These are phyloP conservation scores for Collybiopsis luxurians DNA, from an alignment of 768 basidiomycete species.

Conservation along the genomic window DNA sequence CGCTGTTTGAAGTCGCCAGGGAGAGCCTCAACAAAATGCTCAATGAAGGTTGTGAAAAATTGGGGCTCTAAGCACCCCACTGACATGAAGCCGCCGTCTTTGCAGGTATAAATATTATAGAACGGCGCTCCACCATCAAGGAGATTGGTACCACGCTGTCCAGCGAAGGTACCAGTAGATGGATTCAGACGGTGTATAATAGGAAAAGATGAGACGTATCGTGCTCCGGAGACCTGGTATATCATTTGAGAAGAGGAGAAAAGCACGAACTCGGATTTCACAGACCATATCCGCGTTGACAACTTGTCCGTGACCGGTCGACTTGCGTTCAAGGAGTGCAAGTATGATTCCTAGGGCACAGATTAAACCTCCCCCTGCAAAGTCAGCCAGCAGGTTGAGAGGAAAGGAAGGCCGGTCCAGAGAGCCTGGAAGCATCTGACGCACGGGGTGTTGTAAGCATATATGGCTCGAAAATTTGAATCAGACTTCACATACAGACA, in stretches of 20 bases:
- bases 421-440: conserved; percentile 66
- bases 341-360: conserved; percentile 49
- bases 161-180: conserved; percentile 28
- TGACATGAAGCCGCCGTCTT: conserved; percentile 73
- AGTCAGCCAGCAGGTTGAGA: conserved; percentile 76
- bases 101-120: conserved; percentile 72
- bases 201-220: conserved; percentile 72
- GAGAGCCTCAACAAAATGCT: conserved; percentile 52
- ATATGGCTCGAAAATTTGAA: neutral
- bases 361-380: conserved; percentile 59
- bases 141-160: conserved; percentile 51
- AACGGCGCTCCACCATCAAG: conserved; percentile 81
- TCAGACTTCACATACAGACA: conserved; percentile 45
- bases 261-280: neutral
- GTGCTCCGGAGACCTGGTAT: conserved; percentile 69
- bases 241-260: neutral
- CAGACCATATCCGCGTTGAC: conserved; percentile 75
- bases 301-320: conserved; percentile 60
- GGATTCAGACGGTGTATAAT: conserved; percentile 37
- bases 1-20: conserved; percentile 39
- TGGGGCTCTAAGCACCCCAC: conserved; percentile 75
- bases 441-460: neutral
- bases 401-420: conserved; percentile 66
- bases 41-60: conserved; percentile 65
- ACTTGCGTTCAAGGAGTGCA: conserved; percentile 45